Evolutionary conservation across 2,329 filamentous ascomycete species (phyloP).

Genomic region (Penicillium rolfsii): DNA sequence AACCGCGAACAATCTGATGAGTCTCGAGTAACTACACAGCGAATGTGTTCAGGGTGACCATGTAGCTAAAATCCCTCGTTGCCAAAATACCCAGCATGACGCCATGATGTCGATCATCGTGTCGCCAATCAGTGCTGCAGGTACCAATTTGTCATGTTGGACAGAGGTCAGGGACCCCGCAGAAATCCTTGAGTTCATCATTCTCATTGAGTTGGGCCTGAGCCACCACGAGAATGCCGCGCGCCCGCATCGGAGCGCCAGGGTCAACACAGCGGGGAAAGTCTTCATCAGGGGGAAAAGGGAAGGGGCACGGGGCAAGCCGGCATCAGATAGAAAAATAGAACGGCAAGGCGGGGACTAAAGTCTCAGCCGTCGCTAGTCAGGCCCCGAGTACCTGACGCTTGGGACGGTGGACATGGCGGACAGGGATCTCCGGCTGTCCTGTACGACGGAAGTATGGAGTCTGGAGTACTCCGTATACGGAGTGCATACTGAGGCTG

Average conservation of each 20-base stretch:
- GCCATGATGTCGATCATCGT: constrained; percentile 16
- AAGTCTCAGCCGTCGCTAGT: constrained; percentile 16
- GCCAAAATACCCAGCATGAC: constrained; percentile 20
- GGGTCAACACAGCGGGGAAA: not conserved
- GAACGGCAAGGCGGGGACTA: constrained; percentile 19
- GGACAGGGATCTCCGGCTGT: constrained; percentile 25
- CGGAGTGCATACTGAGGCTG: not conserved
- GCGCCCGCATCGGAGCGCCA: constrained; percentile 8
- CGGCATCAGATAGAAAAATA: constrained; percentile 22
- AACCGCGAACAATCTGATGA: constrained; percentile 10
- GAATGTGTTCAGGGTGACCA: not conserved
- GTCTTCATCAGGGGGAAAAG: not conserved
- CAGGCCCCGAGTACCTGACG: constrained; percentile 20
- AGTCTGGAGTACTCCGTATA: not conserved
- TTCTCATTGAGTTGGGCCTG: not conserved
- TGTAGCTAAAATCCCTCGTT: no score
- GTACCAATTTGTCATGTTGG: constrained; percentile 10
- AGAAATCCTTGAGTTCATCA: not conserved
- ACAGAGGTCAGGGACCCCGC: not conserved
- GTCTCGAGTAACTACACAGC: not conserved
- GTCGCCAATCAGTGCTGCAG: constrained; percentile 17
- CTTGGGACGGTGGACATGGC: constrained; percentile 21
- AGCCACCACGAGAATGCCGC: constrained; percentile 8
- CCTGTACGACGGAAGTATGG: constrained; percentile 14
- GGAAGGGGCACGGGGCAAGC: constrained; percentile 17